Conservation (phyloP, 768 basidiomycete species). For the Leccinum disarticulatum region DNA sequence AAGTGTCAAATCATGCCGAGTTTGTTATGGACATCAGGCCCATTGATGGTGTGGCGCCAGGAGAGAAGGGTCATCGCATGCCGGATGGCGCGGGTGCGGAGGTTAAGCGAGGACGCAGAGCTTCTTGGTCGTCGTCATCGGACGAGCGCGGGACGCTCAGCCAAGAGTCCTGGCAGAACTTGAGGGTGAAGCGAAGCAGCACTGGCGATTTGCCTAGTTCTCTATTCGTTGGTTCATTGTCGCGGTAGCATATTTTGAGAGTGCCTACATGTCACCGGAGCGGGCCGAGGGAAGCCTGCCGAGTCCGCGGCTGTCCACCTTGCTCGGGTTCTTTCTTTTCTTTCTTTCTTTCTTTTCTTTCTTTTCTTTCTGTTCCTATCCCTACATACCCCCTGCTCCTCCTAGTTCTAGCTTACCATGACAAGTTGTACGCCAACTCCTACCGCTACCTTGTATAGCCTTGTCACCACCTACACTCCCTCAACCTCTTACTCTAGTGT, state of each 20-base stretch:
- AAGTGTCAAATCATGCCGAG: conserved; percentile 5
- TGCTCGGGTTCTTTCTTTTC: background rate
- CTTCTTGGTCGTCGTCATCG: conserved; percentile 28
- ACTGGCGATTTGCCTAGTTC: conserved; percentile 21
- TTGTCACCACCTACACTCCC: conserved; percentile 35
- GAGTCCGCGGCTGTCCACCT: background rate
- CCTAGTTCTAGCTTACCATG: conserved; percentile 15
- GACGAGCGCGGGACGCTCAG: conserved; percentile 23
- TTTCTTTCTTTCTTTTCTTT: conserved; percentile 6
- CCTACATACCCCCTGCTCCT: background rate
- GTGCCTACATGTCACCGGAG: background rate
- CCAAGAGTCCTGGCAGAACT: background rate
- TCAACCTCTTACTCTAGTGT: conserved; percentile 40
- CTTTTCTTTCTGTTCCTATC: background rate
- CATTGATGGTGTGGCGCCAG: conserved; percentile 10
- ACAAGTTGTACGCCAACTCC: conserved; percentile 43
- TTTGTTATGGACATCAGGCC: conserved; percentile 24
- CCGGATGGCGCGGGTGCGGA: conserved; percentile 4
- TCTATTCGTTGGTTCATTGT: background rate
- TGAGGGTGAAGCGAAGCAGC: conserved; percentile 20
- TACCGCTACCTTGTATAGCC: conserved; percentile 43
- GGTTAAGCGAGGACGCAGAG: conserved; percentile 15
- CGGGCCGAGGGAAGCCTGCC: background rate
- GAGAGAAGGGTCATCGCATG: background rate
- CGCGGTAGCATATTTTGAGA: background rate